Evolutionary conservation across 1,139 yeast genomes (phyloP).

Genomic region (Suhomyces wounanorum): DNA sequence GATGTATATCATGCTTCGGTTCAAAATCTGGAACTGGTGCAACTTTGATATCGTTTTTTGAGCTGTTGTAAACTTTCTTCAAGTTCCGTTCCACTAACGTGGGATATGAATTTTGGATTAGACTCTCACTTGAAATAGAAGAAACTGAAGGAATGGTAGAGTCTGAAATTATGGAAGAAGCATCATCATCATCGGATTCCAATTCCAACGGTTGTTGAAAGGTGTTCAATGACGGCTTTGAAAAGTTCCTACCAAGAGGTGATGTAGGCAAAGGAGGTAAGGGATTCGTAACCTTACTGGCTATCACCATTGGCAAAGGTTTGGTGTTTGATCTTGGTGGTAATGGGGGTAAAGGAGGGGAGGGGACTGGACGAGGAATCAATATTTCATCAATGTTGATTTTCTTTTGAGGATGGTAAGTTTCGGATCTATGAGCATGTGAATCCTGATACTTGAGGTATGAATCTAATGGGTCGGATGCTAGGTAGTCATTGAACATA

Average conservation of each 20-base stretch:
- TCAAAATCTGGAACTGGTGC: constrained; percentile 30
- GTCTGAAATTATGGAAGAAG: constrained; percentile 19
- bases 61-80: constrained; percentile 34
- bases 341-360: constrained; percentile 24
- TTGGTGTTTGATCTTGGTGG: constrained; percentile 32
- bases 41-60: constrained; percentile 36
- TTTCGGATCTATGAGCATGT: constrained; percentile 27
- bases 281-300: constrained; percentile 12
- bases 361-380: constrained; percentile 22
- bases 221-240: not conserved
- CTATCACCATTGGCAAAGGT: constrained; percentile 14
- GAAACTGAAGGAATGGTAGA: constrained; percentile 21
- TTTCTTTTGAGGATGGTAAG: constrained; percentile 32
- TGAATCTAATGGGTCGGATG: constrained; percentile 38
- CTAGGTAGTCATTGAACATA: constrained; percentile 32
- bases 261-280: constrained; percentile 12
- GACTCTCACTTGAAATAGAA: constrained; percentile 26
- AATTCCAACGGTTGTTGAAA: constrained; percentile 18
- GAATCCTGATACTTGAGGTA: constrained; percentile 35
- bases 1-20: constrained; percentile 13
- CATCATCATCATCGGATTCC: constrained; percentile 25
- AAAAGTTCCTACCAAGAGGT: not conserved
- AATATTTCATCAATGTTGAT: constrained; percentile 25
- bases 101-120: constrained; percentile 22
- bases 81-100: constrained; percentile 26